A percentile compares a stretch with the other conserved stretches of the same genome.
Evolutionary conservation across 345 rosid species (phyloP).

Genomic region (Hirschfeldia incana): DNA sequence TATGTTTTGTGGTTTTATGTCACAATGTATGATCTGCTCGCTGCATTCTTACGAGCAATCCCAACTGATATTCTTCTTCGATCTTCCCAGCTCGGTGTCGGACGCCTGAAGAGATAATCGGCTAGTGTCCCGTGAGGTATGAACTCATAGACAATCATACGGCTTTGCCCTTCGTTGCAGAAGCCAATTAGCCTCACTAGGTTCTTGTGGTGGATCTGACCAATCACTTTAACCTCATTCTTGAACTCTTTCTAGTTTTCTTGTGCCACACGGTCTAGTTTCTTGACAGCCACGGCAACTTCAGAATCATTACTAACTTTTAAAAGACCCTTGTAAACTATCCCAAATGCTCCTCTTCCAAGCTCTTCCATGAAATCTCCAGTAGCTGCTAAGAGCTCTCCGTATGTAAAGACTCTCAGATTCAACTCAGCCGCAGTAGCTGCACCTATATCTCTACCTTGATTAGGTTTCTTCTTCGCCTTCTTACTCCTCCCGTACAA

Average conservation of each 20-base stretch:
- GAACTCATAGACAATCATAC: slow-evolving; percentile 50
- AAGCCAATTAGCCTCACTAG: slow-evolving; percentile 49
- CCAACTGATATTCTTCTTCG: slow-evolving; percentile 37
- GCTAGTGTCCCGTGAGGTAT: slow-evolving; percentile 45
- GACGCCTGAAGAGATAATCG: slow-evolving; percentile 39
- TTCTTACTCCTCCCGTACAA: neutral
- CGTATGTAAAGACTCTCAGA: slow-evolving; percentile 43
- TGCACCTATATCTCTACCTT: neutral
- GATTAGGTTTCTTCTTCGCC: neutral
- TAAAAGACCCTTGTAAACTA: slow-evolving; percentile 43
- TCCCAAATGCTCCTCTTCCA: slow-evolving; percentile 51
- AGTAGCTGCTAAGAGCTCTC: slow-evolving; percentile 42
- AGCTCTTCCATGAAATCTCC: slow-evolving; percentile 42
- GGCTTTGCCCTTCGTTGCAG: slow-evolving; percentile 40
- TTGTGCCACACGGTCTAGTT: slow-evolving; percentile 39
- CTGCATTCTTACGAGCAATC: slow-evolving; percentile 49
- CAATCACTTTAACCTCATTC: slow-evolving; percentile 49
- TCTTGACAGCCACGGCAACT: slow-evolving; percentile 48
- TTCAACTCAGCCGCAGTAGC: slow-evolving; percentile 34
- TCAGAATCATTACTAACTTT: slow-evolving; percentile 22
- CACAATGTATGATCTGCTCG: slow-evolving; percentile 50
- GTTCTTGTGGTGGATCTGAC: slow-evolving; percentile 52
- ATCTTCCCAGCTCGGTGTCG: slow-evolving; percentile 44
- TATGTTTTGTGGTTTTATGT: slow-evolving; percentile 54
- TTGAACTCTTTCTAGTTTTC: slow-evolving; percentile 46